Evolutionary conservation across 805 yeast species (phyloP), one percentile per base, ranked within the genome.

Genomic region (Metschnikowia rubicola): DNA sequence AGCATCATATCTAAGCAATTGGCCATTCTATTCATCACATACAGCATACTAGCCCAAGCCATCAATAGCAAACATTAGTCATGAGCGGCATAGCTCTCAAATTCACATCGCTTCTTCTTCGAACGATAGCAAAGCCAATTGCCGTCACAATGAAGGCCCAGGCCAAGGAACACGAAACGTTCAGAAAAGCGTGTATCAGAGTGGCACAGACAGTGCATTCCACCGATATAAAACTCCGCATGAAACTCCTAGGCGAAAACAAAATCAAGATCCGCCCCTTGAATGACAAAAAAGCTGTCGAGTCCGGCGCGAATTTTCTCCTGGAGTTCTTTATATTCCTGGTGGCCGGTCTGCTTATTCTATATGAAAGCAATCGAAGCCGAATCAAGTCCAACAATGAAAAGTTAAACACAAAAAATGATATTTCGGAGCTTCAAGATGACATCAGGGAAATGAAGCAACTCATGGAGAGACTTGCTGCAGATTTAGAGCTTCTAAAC

Each of bases 1-100:
- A 5, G 26, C 7, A 21, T 7, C 26, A 21, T 4, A 21, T 21
- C 17, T 15, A 21, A 4, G 26, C 26, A 21, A 21, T 21, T 5
- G 36, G 13, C 34, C 34, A 31, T 31, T 31, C 11, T 31, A 30
- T 21, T 21, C 26, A 21, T 21, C 26, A 21, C 26, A 21, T 21
- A 21, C 26, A 21, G 1, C 26, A 21, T 21, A 21, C 26, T 15
- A 31, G 34, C 34, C 6, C 12, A 31, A 31, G 13, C 12, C 6
- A 31, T 12, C 12, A 31, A 39, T 26, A 36, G 26, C 26, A 21
- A 21, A 21, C 26, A 21, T 21, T 30, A n/a, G 12, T 15, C 12
- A 86, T 87, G 94, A 86, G 92, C 68, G 80, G 86, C 26, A 77
- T 88, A 33, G 89, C 91, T 9, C 73, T 87, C 41, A 88, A 88